A percentile compares a stretch with the other conserved stretches of the same genome.
These are phyloP conservation scores for Hemileccinum rubropunctum DNA, from an alignment of 768 basidiomycete genomes.

Conservation along the genomic window DNA sequence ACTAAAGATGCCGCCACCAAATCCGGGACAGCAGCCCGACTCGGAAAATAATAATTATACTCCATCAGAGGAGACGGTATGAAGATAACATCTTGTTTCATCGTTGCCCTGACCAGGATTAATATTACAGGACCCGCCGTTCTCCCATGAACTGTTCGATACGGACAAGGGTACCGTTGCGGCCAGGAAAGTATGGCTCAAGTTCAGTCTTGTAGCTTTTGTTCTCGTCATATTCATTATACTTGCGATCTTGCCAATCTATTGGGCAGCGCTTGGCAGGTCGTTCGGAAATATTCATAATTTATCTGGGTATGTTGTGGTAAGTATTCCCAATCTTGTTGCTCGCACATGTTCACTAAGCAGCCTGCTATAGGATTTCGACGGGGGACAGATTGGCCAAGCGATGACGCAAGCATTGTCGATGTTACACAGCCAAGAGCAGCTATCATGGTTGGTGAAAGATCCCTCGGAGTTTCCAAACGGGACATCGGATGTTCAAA, in stretches of 20 bases:
- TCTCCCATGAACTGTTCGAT: conserved; percentile 30
- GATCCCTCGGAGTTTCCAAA: conserved; percentile 44
- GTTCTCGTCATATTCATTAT: conserved; percentile 42
- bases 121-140: conserved; percentile 26
- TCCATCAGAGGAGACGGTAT: conserved; percentile 12
- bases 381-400: conserved; percentile 51
- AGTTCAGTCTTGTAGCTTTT: conserved; percentile 36
- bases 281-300: conserved; percentile 36
- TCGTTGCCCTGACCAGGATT: conserved; percentile 5
- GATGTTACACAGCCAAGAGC: conserved; percentile 25
- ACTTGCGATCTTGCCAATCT: conserved; percentile 52
- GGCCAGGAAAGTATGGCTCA: conserved; percentile 41
- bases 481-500: conserved; percentile 41
- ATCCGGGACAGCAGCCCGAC: conserved; percentile 1
- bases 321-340: conserved; percentile 29
- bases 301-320: conserved; percentile 57
- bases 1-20: conserved; percentile 2
- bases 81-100: background rate
- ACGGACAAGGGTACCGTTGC: conserved; percentile 24
- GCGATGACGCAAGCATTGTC: conserved; percentile 40
- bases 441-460: conserved; percentile 46
- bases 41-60: background rate
- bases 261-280: conserved; percentile 58
- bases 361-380: conserved; percentile 48
- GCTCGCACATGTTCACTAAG: background rate